Percentiles rank a stretch among this genome's conserved stretches.
These are phyloP conservation scores for Vanrija humicola DNA, from an alignment of 1,284 basidiomycete genomes.

Conservation along the genomic window DNA sequence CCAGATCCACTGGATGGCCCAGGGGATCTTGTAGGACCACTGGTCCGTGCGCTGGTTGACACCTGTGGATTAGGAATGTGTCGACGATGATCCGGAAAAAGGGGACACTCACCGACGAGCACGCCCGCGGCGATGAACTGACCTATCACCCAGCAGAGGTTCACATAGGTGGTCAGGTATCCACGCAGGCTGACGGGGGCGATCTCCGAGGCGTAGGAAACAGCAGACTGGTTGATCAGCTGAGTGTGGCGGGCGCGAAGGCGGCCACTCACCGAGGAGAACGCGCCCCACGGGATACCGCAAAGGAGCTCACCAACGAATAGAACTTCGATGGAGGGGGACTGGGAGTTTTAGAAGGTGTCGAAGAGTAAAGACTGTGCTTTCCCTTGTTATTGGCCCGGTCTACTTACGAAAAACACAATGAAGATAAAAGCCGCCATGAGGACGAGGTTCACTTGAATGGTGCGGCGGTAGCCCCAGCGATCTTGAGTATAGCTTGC, in stretches of 20 bases:
- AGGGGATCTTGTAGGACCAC: conserved; percentile 17
- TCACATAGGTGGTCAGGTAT: conserved; percentile 44
- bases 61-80: background rate
- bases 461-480: conserved; percentile 25
- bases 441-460: conserved; percentile 30
- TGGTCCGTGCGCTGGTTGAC: conserved; percentile 11
- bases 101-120: background rate
- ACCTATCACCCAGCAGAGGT: conserved; percentile 54
- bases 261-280: conserved; percentile 16
- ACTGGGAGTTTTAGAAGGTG: no score
- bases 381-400: no score
- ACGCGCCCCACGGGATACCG: conserved; percentile 50
- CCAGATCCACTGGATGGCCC: conserved; percentile 47
- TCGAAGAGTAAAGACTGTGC: no score
- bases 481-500: conserved; percentile 20
- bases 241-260: background rate
- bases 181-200: conserved; percentile 40
- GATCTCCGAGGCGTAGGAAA: conserved; percentile 53
- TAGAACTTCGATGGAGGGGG: conserved; percentile 21
- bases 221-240: background rate
- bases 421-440: conserved; percentile 34
- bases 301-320: conserved; percentile 26
- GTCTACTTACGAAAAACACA: conserved; percentile 36
- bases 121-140: conserved; percentile 23
- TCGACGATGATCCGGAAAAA: background rate